phyloP scores from a whole-genome alignment of 1,139 yeast genomes.

The Meyerozyma carpophila region DNA sequence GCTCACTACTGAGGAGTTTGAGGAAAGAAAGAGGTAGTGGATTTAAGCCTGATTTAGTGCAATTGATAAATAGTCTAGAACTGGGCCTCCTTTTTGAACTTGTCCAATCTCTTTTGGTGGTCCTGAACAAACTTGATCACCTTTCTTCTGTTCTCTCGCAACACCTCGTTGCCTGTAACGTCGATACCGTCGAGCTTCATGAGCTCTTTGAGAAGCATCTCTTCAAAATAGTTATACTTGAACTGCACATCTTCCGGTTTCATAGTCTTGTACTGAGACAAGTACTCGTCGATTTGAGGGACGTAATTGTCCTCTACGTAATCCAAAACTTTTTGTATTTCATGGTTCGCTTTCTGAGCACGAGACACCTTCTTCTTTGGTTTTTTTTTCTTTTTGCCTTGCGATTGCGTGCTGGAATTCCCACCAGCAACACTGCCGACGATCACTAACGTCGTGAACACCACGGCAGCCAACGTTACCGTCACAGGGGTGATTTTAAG shows the following conservation, averaged over 20 bases:
- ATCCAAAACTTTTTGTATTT: slow-evolving; percentile 38
- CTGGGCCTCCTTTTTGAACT: slow-evolving; percentile 35
- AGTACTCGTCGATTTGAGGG: slow-evolving; percentile 39
- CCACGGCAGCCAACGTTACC: slow-evolving; percentile 27
- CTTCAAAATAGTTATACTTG: slow-evolving; percentile 56
- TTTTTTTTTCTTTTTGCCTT: slow-evolving; percentile 16
- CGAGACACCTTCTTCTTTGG: slow-evolving; percentile 35
- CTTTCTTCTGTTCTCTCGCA: slow-evolving; percentile 55
- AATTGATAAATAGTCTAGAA: slow-evolving; percentile 6
- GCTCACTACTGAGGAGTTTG: slow-evolving; percentile 14
- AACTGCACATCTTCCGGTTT: slow-evolving; percentile 39
- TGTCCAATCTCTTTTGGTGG: slow-evolving; percentile 55
- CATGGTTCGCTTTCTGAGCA: slow-evolving; percentile 40
- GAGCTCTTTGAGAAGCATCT: slow-evolving; percentile 59
- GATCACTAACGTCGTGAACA: slow-evolving; percentile 24
- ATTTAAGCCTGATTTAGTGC: too few species aligned
- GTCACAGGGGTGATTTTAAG: slow-evolving; percentile 32
- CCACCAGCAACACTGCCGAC: slow-evolving; percentile 10
- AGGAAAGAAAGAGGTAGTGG: neutral
- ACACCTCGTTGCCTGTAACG: slow-evolving; percentile 39
- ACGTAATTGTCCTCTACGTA: slow-evolving; percentile 38
- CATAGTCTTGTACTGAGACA: slow-evolving; percentile 28
- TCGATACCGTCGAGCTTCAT: slow-evolving; percentile 65
- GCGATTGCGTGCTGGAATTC: slow-evolving; percentile 5
- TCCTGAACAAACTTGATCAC: slow-evolving; percentile 57